Evolutionary conservation across 1,284 basidiomycete species (phyloP), one percentile per base, ranked within the genome.

Genomic region (Entoloma clypeatum): DNA sequence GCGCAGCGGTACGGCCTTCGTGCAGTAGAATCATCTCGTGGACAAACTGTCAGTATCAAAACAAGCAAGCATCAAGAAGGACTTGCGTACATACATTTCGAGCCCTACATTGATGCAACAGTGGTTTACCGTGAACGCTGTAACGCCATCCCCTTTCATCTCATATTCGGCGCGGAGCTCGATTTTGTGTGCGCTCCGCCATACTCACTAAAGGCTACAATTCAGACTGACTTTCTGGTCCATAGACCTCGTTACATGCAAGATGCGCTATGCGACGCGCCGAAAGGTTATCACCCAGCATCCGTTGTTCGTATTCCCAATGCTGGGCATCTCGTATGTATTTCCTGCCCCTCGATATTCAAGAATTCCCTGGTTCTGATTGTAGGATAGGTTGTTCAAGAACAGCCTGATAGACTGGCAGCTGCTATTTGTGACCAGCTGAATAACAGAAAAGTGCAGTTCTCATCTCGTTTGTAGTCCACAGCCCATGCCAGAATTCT

Each of bases 31-130:
- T 51, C 52, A 1, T 44, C 55, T 2, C 48, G 53, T 11, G 59
- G 57, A n/a, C 18, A 41, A 9, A 55, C 46, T 0, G 67, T 71
- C 3, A 49, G 45, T 10, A 53, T 72, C 7, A 73, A 73, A 52
- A 65, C 68, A 35, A 58, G 66, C 39, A 59, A 59, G 29, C 52
- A 53, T 23, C 67, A 69, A 41, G 72, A 74, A 57, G 67, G 68
- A 0, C 45, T 61, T 4, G 61, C 64, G 6, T 74, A 67, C 46
- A 60, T 64, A 7, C 67, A 72, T 33, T 59, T 60, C 24, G 56
- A 65, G 35, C 61, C 64, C 2, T 69, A 71, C 32, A 68, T 70
- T 33, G 66, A 68, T 41, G 63, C 64, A 0, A 58, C 62, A 4
- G 33, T 47, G 8, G 56, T 64, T 14, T 52, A 71, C 7, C 48